phyloP scores from a whole-genome alignment of 1,284 basidiomycete species.

The Bondarzewia mesenterica region DNA sequence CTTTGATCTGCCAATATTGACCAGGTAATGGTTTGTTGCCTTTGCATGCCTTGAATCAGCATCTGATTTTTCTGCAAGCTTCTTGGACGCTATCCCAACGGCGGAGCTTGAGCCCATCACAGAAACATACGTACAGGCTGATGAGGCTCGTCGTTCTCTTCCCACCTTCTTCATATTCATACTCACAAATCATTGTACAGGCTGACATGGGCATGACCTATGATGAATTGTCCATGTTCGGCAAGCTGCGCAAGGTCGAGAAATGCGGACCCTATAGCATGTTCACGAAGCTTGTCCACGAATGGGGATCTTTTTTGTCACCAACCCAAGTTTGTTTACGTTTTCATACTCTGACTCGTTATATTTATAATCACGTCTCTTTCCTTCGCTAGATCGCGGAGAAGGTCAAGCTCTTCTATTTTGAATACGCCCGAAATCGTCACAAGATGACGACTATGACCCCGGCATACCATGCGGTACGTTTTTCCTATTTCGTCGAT shows the following conservation, averaged over 20 bases:
- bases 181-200: conserved; percentile 25
- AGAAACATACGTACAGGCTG: conserved; percentile 88
- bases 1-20: conserved; percentile 82
- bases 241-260: conserved; percentile 89
- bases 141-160: conserved; percentile 54
- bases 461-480: conserved; percentile 90
- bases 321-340: conserved; percentile 58
- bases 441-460: conserved; percentile 99
- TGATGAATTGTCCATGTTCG: conserved; percentile 92
- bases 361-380: background rate
- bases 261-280: conserved; percentile 97
- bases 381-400: conserved; percentile 68
- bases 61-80: conserved; percentile 38
- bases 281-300: conserved; percentile 89
- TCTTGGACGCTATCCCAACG: conserved; percentile 87
- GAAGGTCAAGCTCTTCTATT: conserved; percentile 97
- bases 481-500: conserved; percentile 18
- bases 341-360: background rate
- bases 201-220: conserved; percentile 99
- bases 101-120: conserved; percentile 97
- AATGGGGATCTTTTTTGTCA: conserved; percentile 82
- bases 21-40: conserved; percentile 39
- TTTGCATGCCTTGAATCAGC: background rate
- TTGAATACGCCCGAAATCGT: conserved; percentile 92
- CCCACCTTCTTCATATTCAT: no score